Base-by-base conservation (phyloP, 140 eudicot species). In the Cichorium intybus region DNA sequence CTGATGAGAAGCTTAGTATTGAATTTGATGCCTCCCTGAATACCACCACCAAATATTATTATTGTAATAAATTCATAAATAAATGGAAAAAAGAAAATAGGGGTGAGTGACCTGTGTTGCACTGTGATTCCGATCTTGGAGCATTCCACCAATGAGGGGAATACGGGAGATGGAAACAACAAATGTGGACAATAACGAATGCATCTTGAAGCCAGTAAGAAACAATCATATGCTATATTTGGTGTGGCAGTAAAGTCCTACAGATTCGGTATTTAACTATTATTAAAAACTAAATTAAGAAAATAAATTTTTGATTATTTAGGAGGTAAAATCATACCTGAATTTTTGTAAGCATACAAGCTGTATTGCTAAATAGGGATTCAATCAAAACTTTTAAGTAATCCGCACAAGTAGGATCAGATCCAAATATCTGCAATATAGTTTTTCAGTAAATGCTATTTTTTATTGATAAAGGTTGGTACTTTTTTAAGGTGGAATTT, bases 11-110 rank as follows among this genome's bases (percentile, higher is more conserved):
- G 56, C 88, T 86, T 77, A 94, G 73, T 62, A 94, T 94, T 63
- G 99, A 94, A 80, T 89, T 94, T 52, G 95, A 89, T 18, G 99
- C 99, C 78, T 89, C 99, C 95, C 99, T 94, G 89, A 70, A 77
- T 57, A 11, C 2, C 4, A 7, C 1, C 12, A 8, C 1, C 12
- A 7, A 7, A 35, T 10, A n/a, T n/a, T n/a, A n/a, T n/a, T n/a
- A n/a, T n/a, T n/a, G 14, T 35, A 35, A 1, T 7, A 9, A 62
- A 3, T 22, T 8, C 4, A 20, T 2, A 48, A 10, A 28, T 16
- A 15, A 48, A 12, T 17, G 33, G 79, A 21, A 70, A 17, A 68
- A 75, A 41, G 15, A n/a, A 48, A 56, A 64, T 47, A 24, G n/a
- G 23, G 33, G 8, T 5, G 7, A 5, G 6, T 54, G 41, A 94